These are phyloP conservation scores for Aspergillus diversus DNA, from an alignment of 495 filamentous ascomycete species.

Conservation along the genomic window DNA sequence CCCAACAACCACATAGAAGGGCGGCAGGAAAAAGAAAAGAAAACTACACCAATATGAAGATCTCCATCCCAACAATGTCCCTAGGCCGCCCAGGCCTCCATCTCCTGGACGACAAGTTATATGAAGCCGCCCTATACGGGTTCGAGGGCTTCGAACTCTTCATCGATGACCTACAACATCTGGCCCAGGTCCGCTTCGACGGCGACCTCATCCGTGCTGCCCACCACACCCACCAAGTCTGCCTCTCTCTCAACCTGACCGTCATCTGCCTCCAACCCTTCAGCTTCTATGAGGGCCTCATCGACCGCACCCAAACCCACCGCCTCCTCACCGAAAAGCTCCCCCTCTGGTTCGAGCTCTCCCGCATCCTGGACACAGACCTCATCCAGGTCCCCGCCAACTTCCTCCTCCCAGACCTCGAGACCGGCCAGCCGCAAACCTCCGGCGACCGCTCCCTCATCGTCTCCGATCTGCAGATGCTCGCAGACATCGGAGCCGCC, in stretches of 20 bases:
- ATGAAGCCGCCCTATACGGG: constrained; percentile 64
- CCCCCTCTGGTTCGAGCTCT: constrained; percentile 68
- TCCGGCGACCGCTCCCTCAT: constrained; percentile 62
- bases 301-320: constrained; percentile 64
- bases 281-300: constrained; percentile 75
- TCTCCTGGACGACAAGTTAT: constrained; percentile 64
- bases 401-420: constrained; percentile 61
- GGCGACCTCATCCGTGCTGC: constrained; percentile 63
- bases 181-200: constrained; percentile 59
- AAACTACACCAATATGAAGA: constrained; percentile 32
- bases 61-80: constrained; percentile 71
- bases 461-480: constrained; percentile 62
- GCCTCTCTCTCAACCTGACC: constrained; percentile 57
- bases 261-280: constrained; percentile 81
- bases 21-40: background rate
- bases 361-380: constrained; percentile 65
- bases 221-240: constrained; percentile 54
- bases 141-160: constrained; percentile 78
- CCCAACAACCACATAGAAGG: background rate
- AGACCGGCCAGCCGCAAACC: constrained; percentile 37
- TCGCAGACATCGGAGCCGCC: constrained; percentile 65
- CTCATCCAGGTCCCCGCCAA: constrained; percentile 75
- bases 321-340: constrained; percentile 61
- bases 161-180: constrained; percentile 73
- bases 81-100: constrained; percentile 71